Evolutionary conservation across 2,329 filamentous ascomycete species (phyloP).

Genomic region (Cladophialophora chaetospira): DNA sequence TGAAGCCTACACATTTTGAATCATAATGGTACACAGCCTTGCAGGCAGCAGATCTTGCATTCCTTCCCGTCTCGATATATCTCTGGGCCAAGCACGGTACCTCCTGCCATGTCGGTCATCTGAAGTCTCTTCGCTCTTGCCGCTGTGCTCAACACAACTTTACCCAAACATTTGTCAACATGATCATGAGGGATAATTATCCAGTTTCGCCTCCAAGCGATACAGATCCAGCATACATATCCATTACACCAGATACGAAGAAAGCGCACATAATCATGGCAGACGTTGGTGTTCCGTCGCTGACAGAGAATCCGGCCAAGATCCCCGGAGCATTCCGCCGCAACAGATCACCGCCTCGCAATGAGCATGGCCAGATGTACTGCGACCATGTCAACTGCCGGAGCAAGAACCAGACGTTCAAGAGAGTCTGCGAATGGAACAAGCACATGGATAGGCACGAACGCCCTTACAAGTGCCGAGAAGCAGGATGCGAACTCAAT

Average conservation of each 20-base stretch:
- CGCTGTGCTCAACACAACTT: neutral
- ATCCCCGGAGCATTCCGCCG: constrained; percentile 20
- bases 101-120: constrained; percentile 7
- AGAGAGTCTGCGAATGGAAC: constrained; percentile 89
- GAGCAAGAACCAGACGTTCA: constrained; percentile 66
- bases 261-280: constrained; percentile 15
- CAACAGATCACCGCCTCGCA: constrained; percentile 53
- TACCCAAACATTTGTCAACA: constrained; percentile 3
- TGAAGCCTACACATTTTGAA: constrained; percentile 7
- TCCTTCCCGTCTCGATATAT: constrained; percentile 2
- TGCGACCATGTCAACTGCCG: constrained; percentile 73
- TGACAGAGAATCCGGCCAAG: constrained; percentile 1
- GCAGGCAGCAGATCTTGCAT: constrained; percentile 13
- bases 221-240: constrained; percentile 9
- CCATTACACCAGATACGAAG: constrained; percentile 16
- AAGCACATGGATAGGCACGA: constrained; percentile 99
- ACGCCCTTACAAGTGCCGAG: constrained; percentile 82
- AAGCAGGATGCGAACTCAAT: constrained; percentile 83
- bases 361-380: constrained; percentile 71
- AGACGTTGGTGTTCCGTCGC: constrained; percentile 4
- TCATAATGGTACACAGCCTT: constrained; percentile 15
- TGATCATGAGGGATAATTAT: constrained; percentile 21
- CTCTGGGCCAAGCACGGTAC: constrained; percentile 2
- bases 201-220: constrained; percentile 24
- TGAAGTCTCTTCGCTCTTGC: neutral